These are phyloP conservation scores for Furcasterigmium furcatum DNA, from an alignment of 2,329 filamentous ascomycete genomes.

Conservation along the genomic window DNA sequence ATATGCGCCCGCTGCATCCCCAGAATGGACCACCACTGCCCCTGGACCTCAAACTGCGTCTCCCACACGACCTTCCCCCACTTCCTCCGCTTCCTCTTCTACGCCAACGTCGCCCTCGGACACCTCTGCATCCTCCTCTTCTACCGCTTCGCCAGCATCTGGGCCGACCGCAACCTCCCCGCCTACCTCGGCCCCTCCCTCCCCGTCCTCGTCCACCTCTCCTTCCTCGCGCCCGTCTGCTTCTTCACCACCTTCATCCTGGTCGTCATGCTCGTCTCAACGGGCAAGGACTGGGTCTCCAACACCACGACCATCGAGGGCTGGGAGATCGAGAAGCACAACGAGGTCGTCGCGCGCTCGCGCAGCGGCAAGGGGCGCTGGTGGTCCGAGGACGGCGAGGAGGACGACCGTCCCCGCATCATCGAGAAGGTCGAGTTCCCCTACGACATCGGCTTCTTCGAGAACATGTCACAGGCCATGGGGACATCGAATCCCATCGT, in stretches of 20 bases:
- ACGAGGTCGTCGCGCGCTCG: constrained; percentile 48
- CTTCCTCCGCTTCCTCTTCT: constrained; percentile 75
- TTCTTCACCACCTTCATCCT: constrained; percentile 60
- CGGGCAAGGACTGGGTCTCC: constrained; percentile 56
- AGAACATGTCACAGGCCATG: constrained; percentile 75
- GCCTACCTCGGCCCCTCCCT: constrained; percentile 70
- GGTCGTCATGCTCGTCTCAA: constrained; percentile 61
- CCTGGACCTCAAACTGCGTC: constrained; percentile 82
- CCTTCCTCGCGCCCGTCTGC: constrained; percentile 56
- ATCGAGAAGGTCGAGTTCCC: constrained; percentile 68
- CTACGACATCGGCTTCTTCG: constrained; percentile 74
- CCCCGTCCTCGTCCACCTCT: constrained; percentile 56
- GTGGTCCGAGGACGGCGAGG: constrained; percentile 33
- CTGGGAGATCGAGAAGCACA: constrained; percentile 69
- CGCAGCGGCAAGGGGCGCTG: constrained; percentile 35
- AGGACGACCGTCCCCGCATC: constrained; percentile 41
- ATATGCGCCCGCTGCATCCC: constrained; percentile 72
- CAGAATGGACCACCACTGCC: constrained; percentile 85
- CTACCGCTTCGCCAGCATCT: constrained; percentile 56
- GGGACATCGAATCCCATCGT: constrained; percentile 60
- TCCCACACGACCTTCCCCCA: constrained; percentile 79
- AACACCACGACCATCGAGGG: constrained; percentile 80
- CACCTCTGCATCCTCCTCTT: constrained; percentile 58
- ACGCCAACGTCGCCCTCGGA: constrained; percentile 64
- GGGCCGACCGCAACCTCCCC: constrained; percentile 63